Percentiles rank a stretch among this genome's conserved stretches.
phyloP scores from a whole-genome alignment of 2,329 filamentous ascomycete genomes.

The Pleoardoris graminearum region DNA sequence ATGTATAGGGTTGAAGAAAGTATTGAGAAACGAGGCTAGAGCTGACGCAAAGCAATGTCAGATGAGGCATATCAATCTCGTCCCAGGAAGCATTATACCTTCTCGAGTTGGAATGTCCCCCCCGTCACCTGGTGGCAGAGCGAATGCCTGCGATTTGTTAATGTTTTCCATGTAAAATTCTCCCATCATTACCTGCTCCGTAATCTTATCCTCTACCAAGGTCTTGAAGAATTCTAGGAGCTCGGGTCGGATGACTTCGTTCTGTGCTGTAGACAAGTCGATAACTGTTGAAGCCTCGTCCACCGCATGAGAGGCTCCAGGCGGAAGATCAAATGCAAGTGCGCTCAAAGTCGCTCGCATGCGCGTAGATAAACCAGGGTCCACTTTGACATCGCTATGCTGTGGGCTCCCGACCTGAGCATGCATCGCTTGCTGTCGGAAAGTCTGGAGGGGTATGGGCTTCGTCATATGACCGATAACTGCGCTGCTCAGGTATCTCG shows the following conservation, averaged over 20 bases:
- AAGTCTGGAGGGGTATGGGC: not conserved
- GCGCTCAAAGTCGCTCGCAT: slow-evolving; percentile 22
- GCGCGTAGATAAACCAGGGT: slow-evolving; percentile 33
- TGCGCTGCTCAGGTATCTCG: not conserved
- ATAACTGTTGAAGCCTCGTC: slow-evolving; percentile 19
- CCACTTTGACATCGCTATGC: slow-evolving; percentile 19
- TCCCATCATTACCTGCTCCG: slow-evolving; percentile 20
- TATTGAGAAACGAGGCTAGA: slow-evolving; percentile 35
- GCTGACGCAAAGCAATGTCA: not conserved
- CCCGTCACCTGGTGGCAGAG: slow-evolving; percentile 19
- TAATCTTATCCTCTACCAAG: slow-evolving; percentile 26
- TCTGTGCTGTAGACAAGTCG: slow-evolving; percentile 33
- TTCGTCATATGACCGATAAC: not conserved
- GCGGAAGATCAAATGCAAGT: slow-evolving; percentile 14
- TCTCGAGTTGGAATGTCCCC: slow-evolving; percentile 23
- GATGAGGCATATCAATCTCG: not conserved
- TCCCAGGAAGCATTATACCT: slow-evolving; percentile 2
- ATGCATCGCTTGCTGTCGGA: not conserved
- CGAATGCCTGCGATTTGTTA: slow-evolving; percentile 23
- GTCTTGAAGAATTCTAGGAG: slow-evolving; percentile 35
- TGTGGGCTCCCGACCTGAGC: not conserved
- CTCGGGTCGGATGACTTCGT: slow-evolving; percentile 32
- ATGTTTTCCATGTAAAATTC: not conserved
- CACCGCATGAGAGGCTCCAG: slow-evolving; percentile 14
- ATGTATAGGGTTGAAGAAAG: slow-evolving; percentile 32